Base-by-base conservation (phyloP, 1,284 basidiomycete species). In the Quambalaria eucalypti region DNA sequence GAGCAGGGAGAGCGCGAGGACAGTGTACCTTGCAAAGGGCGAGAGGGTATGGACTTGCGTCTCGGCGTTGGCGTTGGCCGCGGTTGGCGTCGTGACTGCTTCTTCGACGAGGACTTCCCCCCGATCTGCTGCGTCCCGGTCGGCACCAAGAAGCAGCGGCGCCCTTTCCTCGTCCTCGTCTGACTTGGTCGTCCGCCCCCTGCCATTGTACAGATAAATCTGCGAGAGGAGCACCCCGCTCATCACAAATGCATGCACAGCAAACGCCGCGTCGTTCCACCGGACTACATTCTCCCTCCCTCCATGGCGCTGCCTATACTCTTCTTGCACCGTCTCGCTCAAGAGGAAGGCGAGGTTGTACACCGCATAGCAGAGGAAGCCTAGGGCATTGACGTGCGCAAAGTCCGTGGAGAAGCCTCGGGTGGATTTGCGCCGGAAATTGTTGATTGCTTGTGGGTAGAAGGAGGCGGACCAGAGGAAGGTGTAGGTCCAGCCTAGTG, bases 401-500 rank as follows among this genome's bases (percentile, higher is more conserved):
- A 68, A 74, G 55, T 74, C 71, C 28, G 56, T 38, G 1, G 64
- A 67, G 2, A 74, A 42, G 2, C 71, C 71, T 9, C 48, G 12
- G 0, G 60, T 56, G 1, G 66, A 65, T 14, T 51, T 52, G 25
- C 52, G 31, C 2, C 30, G 12, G 16, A 59, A 53, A 38, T 71
- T 71, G 31, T 58, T 51, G 7, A 69, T 48, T 16, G 65, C 52
- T 52, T 74, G 71, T 6, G 71, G 71, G 33, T 67, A 71, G 59
- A 74, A 74, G n/a, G 63, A 66, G 1, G 60, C 30, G 8, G 61
- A 60, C 71, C 71, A 74, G n/a, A 65, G 61, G 1, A 63, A 2
- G 0, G 60, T 61, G 44, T 74, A 74, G 12, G 55, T 50, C 71
- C 71, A 74, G 2, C 71, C 71, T 6, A 72, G 52, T 0, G 64